Conservation (phyloP, 139 green algal species). For the Chlamydomonas asymmetrica region DNA sequence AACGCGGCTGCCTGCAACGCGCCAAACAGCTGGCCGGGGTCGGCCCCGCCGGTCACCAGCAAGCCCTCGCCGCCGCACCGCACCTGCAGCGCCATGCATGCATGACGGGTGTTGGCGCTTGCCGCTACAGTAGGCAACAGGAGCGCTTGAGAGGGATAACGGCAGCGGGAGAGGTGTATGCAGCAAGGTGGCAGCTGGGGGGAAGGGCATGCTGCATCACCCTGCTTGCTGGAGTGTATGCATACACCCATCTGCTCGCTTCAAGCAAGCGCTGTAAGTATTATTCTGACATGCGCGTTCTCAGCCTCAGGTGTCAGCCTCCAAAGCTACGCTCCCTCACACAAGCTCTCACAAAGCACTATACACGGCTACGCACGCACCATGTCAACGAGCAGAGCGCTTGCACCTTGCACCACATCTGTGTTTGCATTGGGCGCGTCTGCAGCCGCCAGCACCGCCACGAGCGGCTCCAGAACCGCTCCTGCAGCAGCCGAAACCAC, state of each 20-base stretch:
- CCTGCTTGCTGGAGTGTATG: too few species aligned
- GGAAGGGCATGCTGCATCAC: too few species aligned
- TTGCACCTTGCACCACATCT: background rate
- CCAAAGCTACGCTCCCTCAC: too few species aligned
- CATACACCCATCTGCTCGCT: too few species aligned
- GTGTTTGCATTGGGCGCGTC: background rate
- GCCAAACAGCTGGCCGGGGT: background rate
- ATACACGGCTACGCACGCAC: background rate
- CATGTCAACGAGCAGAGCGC: slow-evolving; percentile 26
- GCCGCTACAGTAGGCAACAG: too few species aligned
- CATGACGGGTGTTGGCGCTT: too few species aligned
- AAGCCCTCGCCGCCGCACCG: slow-evolving; percentile 9
- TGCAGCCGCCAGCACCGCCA: slow-evolving; percentile 1
- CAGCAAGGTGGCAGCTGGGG: too few species aligned
- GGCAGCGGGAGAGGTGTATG: too few species aligned
- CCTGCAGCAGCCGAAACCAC: slow-evolving; percentile 15
- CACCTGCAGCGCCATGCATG: slow-evolving; percentile 18
- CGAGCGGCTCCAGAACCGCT: background rate
- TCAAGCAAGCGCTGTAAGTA: too few species aligned
- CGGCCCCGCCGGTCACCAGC: slow-evolving; percentile 16
- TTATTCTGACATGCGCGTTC: too few species aligned
- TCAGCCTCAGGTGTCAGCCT: too few species aligned
- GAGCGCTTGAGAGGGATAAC: too few species aligned
- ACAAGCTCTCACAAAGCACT: background rate
- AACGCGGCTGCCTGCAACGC: background rate